phyloP scores from a whole-genome alignment of 2,329 filamentous ascomycete species.

The Podosphaera fusca region DNA sequence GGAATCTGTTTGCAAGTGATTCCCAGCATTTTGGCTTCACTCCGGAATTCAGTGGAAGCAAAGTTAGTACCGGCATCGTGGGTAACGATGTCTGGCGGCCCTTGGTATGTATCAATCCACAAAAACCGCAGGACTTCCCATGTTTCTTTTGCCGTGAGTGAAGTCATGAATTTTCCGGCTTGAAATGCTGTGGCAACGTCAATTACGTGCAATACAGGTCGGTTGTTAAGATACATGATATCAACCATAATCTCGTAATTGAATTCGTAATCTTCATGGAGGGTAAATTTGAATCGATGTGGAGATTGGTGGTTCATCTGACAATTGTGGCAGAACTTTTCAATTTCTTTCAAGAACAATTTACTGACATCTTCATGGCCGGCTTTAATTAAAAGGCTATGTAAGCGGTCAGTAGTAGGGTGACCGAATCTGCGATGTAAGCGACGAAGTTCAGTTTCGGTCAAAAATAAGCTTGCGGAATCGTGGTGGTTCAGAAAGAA shows the following conservation, averaged over 20 bases:
- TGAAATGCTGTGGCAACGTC: too few relatives aligned
- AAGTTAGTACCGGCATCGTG: slow-evolving; percentile 2
- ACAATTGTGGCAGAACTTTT: not conserved
- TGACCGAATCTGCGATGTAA: not conserved
- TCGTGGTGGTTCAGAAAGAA: not conserved
- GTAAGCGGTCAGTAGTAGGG: not conserved
- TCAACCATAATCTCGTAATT: slow-evolving; percentile 3
- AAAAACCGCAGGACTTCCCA: too few relatives aligned
- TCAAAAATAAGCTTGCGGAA: not conserved
- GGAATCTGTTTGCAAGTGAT: not conserved
- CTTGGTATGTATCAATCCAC: too few relatives aligned
- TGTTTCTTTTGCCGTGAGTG: too few relatives aligned
- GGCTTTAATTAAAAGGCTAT: not conserved
- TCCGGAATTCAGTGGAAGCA: slow-evolving; percentile 1
- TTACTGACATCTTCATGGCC: not conserved
- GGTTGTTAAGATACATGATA: slow-evolving; percentile 1
- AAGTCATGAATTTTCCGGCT: too few relatives aligned
- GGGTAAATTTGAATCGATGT: not conserved
- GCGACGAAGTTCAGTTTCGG: not conserved
- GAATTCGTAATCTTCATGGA: not conserved
- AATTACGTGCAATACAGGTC: too few relatives aligned
- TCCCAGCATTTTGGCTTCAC: not conserved
- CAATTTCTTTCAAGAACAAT: not conserved
- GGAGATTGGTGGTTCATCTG: not conserved
- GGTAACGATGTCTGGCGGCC: not conserved